Evolutionary conservation across 495 filamentous ascomycete genomes (phyloP).

Genomic region (Aspergillus panamensis): DNA sequence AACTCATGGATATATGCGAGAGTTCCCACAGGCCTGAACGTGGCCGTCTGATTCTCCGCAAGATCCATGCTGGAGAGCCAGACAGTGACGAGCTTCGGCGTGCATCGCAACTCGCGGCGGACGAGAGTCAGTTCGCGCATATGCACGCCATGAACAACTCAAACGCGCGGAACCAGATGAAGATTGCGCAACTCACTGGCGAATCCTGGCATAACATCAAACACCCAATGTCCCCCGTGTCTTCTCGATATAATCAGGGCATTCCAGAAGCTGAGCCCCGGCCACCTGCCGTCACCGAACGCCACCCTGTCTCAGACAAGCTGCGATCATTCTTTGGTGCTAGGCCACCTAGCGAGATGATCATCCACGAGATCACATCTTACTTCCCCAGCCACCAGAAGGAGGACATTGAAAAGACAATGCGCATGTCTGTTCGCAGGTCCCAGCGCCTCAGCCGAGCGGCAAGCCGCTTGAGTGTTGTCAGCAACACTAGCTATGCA

Average conservation of each 20-base stretch:
- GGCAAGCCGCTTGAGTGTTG: constrained; percentile 85
- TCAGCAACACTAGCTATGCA: constrained; percentile 88
- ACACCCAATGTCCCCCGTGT: constrained; percentile 76
- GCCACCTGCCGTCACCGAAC: constrained; percentile 36
- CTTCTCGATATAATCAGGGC: constrained; percentile 57
- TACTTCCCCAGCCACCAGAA: constrained; percentile 96
- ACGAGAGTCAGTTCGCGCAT: constrained; percentile 75
- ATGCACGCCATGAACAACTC: constrained; percentile 59
- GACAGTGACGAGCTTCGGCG: constrained; percentile 74
- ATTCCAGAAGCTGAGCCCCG: constrained; percentile 49
- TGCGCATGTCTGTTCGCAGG: constrained; percentile 83
- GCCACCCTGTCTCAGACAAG: constrained; percentile 50
- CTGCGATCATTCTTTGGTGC: constrained; percentile 80
- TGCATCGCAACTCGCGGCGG: constrained; percentile 76
- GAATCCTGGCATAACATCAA: constrained; percentile 79
- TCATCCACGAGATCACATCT: constrained; percentile 88
- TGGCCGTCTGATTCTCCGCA: constrained; percentile 83
- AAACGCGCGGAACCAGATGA: constrained; percentile 63
- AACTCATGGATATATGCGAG: constrained; percentile 78
- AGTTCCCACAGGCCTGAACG: constrained; percentile 64
- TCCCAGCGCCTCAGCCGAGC: constrained; percentile 88
- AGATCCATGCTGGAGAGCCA: constrained; percentile 83
- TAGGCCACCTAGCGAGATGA: constrained; percentile 92
- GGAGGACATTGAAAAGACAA: constrained; percentile 90
- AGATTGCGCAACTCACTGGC: constrained; percentile 79